Base-by-base conservation (phyloP, 345 rosid genomes). In the Durio zibethinus region DNA sequence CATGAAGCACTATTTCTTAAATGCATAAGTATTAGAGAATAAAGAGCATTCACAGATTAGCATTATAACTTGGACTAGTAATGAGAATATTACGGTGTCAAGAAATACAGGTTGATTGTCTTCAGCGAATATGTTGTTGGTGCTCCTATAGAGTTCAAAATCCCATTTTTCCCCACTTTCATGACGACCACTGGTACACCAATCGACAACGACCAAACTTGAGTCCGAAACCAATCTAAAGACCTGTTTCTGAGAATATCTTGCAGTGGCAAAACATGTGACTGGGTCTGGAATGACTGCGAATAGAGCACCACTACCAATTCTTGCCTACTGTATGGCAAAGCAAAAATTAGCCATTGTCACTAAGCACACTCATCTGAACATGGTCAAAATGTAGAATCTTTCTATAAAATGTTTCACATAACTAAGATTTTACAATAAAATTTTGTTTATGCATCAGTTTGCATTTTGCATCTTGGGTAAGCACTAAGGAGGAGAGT, bases 141-240 rank as follows among this genome's bases (percentile, higher is more conserved):
- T 89, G 89, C 99, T 93, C 85, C 86, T 92, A 62, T 95, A 95
- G 78, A 84, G 86, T 6, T 89, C 87, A 52, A 95, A 91, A 73
- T 92, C 97, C 98, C 99, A 96, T 84, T 88, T 93, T 77, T 96
- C 97, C 62, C 98, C 97, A 60, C 88, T 96, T 53, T 90, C 90
- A 66, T 91, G 97, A 40, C 94, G 97, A 7, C 98, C 99, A 56
- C 97, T 93, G 42, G 99, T 96, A 80, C 93, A 87, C 98, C 98
- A 96, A 82, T 96, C 97, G 18, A 96, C 97, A 78, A 93, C 73
- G 38, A 93, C 88, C 71, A 96, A 86, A 80, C 79, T 93, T 7
- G 98, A 91, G 79, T 89, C 92, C 1, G 90, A 80, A 78, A 68
- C 76, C 75, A 92, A 84, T 80, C 85, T 87, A 77, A 96, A 96